Evolutionary conservation across 2,329 filamentous ascomycete genomes (phyloP).

Genomic region (Escovopsis sp.): DNA sequence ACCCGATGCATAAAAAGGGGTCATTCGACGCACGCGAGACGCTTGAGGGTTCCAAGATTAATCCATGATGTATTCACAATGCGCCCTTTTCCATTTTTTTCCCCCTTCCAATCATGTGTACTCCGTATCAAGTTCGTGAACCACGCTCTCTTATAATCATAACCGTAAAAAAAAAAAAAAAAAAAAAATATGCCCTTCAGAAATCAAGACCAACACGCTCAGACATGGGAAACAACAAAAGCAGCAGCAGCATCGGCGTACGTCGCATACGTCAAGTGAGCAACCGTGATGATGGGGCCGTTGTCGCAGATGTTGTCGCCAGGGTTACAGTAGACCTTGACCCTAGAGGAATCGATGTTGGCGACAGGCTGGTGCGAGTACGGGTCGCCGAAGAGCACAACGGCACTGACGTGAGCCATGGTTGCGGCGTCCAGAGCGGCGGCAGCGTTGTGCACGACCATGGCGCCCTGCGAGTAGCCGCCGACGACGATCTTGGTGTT

Average conservation of each 20-base stretch:
- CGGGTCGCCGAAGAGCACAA: conserved; percentile 19
- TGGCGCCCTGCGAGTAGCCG: conserved; percentile 16
- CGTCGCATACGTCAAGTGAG: conserved; percentile 15
- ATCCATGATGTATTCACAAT: no score
- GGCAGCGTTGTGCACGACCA: conserved; percentile 15
- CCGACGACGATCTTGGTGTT: conserved; percentile 12
- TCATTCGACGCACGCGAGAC: no score
- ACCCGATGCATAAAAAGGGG: no score
- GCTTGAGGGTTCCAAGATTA: no score
- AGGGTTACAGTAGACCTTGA: conserved; percentile 13
- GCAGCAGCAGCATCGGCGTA: conserved; percentile 11
- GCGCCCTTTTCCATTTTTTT: no score
- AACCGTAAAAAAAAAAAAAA: no score
- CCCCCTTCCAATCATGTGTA: no score
- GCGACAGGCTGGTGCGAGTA: conserved; percentile 9
- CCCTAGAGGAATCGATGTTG: conserved; percentile 10
- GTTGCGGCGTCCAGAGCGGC: conserved; percentile 9
- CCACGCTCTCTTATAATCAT: no score
- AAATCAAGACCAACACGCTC: background rate
- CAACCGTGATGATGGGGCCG: conserved; percentile 12
- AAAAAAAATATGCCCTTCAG: background rate
- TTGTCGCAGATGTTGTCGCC: conserved; percentile 17
- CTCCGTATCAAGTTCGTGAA: no score
- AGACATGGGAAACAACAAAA: conserved; percentile 8
- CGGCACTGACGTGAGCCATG: conserved; percentile 14